Base-by-base conservation (phyloP, 1,284 basidiomycete genomes). In the Hemileia vastatrix region DNA sequence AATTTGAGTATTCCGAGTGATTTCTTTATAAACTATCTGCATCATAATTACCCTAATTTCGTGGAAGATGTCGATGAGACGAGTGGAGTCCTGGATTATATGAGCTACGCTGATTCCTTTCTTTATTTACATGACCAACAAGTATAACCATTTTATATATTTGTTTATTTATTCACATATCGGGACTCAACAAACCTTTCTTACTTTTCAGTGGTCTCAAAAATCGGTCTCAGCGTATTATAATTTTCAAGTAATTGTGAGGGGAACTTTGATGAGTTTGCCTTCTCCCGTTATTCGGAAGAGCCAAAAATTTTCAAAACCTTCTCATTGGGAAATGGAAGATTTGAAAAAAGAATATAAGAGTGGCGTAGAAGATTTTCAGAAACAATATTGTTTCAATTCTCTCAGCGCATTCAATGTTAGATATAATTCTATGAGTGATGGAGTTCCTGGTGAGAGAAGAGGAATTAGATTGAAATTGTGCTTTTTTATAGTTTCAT, bases 1-100 rank as follows among this genome's bases (percentile, higher is more conserved):
- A 87, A 92, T 66, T 86, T 90, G 0, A 91, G 93, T 0, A 86
- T 98, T 49, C 93, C 97, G 74, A 83, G 89, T 0, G 88, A 88
- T 0, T 80, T 95, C 1, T 87, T 94, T 66, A 85, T 86, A 5
- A 78, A 94, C 3, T 99, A 96, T 75, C 81, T 94, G 2, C 92
- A 97, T 67, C 91, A 97, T 72, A 97, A 96, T 73, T 89, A 92
- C 66, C 82, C 86, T 0, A 84, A 85, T 57, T 98, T 90, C 73
- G 90, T 87, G 70, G 77, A 81, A 44, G 83, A 86, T 24, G 74
- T 94, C 0, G 88, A 93, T 3, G 80, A 97, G 65, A 86, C 85
- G 65, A 81, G 82, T 1, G 80, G 79, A 0, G 77, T 91, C 1
- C 78, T 84, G 19, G 92, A 96, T 32, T 84, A 83, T 72, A 77